Evolutionary conservation across 805 yeast species (phyloP), one percentile per base, ranked within the genome.

Genomic region (Pichia membranifaciens): DNA sequence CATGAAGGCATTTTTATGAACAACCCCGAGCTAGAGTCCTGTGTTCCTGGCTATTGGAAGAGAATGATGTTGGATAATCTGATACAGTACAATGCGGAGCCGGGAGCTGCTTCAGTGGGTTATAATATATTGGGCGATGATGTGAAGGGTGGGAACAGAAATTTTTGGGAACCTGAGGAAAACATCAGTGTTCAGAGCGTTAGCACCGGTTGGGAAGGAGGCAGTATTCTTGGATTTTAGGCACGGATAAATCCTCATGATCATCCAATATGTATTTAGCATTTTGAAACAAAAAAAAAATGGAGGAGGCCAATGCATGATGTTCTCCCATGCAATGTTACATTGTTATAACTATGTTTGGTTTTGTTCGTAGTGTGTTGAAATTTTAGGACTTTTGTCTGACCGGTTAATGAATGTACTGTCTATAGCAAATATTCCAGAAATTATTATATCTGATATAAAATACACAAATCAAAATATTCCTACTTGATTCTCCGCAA

Each of bases 41-140:
- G 56, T 40, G 57, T 64, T 8, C 68, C 68, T 5, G 41, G 58
- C 13, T 61, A 54, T 39, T 54, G 65, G 55, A 58, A 59, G 37
- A 55, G 55, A 48, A 40, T 60, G 9, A 57, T 64, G 40, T 52
- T 60, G 18, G 54, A 55, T 4, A 57, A 61, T 18, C 45, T 61
- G 28, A 41, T 54, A 3, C 55, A 55, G 1, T 53, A 59, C 8
- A 56, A 52, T 40, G 44, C 52, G 18, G 50, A 41, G 9, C 41
- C 35, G 12, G 16, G 29, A 37, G 23, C 23, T 21, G 22, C 40
- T 37, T 12, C 28, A 9, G 5, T 37, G n/a, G n/a, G 13, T 7
- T 23, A 7, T 5, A 21, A 38, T 28, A 41, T 45, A 7, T 23
- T 29, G 9, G 32, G 40, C 5, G 53, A 44, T 23, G 48, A 49